Base-by-base conservation (phyloP, 2,329 filamentous ascomycete species). In the Verticillium nonalfalfae region DNA sequence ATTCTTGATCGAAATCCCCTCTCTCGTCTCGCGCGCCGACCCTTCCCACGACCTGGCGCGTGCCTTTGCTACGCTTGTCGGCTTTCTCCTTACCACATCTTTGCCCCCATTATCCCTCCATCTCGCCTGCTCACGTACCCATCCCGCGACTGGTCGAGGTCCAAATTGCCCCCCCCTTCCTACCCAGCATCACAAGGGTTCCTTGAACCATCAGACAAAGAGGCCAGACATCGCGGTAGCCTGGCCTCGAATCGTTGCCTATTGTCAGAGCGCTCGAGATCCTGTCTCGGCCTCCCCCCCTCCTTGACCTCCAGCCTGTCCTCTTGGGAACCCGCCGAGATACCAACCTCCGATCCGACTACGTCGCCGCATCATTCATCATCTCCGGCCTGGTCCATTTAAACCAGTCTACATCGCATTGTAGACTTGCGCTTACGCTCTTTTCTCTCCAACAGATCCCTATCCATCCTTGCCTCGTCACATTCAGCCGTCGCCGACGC, bases 401-500 rank as follows among this genome's bases (percentile, higher is more conserved):
- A 50, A 50, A 50, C n/a, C 38, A 18, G n/a, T 18, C n/a, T 26
- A 18, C 40, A 21, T 26, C 40, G 40, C 40, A 64, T 55, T 38
- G 38, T 38, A 50, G 31, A 35, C 52, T 62, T 36, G 60, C 63
- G 58, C 62, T 65, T 60, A 65, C 62, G 55, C 33, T 56, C 33
- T 26, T 57, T 38, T 56, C 15, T 34, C 18, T n/a, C 26, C 54
- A 56, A 31, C 26, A 56, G 33, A 56, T 56, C 54, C 40, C 60
- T 69, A 67, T 68, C 62, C 66, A 70, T 66, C 66, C 65, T 68
- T 64, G 67, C 66, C 66, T 68, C 66, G 69, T 67, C 73, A 75
- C 75, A 70, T 45, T 64, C 71, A 72, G 68, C 68, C 73, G 72
- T 74, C 75, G 60, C 64, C 73, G 45, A 62, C 59, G 58, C 50